Evolutionary conservation across 129 eudicot genomes (phyloP).

Genomic region (Gnaphalium uliginosum): DNA sequence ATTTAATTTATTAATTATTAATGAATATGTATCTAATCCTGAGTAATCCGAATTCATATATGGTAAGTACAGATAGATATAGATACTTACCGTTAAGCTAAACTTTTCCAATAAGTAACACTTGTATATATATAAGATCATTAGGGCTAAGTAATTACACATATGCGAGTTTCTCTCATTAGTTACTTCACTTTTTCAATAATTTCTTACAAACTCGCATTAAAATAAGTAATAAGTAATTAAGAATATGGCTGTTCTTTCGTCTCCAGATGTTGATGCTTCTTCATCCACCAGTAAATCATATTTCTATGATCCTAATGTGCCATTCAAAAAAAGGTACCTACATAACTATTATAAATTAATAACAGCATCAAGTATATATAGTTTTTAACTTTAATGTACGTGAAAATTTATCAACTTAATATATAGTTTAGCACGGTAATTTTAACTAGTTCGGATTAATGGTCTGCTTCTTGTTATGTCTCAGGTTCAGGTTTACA

Average conservation of each 20-base stretch:
- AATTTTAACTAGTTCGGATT: neutral
- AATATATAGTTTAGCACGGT: too few species aligned
- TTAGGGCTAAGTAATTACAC: too few species aligned
- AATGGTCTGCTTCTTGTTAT: neutral
- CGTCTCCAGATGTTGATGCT: neutral
- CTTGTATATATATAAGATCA: neutral
- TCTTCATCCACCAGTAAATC: neutral
- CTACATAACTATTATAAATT: too few species aligned
- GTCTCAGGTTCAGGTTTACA: neutral
- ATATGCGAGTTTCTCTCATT: neutral
- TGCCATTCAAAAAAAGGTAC: neutral
- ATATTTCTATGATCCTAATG: neutral
- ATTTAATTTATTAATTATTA: too few species aligned
- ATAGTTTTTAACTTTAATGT: too few species aligned
- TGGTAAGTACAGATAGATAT: neutral
- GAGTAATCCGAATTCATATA: neutral
- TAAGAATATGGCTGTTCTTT: neutral
- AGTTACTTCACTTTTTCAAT: neutral
- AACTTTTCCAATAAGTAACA: neutral
- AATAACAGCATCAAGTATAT: too few species aligned
- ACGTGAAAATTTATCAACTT: too few species aligned
- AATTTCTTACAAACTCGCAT: neutral
- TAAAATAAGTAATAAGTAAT: too few species aligned
- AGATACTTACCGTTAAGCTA: too few species aligned
- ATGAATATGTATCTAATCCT: neutral